These are phyloP conservation scores for Acacia concinna DNA, from an alignment of 331 rosid genomes.

Conservation along the genomic window DNA sequence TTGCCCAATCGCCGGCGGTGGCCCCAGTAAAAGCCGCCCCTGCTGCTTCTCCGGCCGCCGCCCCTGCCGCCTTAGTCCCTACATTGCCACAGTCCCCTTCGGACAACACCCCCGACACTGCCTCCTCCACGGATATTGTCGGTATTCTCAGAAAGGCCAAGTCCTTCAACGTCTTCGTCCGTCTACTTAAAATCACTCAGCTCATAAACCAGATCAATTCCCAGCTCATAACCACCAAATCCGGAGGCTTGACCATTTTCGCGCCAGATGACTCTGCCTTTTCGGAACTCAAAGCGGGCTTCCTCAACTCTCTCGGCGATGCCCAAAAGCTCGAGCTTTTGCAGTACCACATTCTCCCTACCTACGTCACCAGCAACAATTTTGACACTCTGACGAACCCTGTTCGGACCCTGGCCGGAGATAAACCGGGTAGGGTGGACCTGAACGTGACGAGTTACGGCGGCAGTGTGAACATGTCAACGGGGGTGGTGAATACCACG, in stretches of 20 bases:
- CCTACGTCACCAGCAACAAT: slow-evolving; percentile 38
- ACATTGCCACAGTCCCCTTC: slow-evolving; percentile 32
- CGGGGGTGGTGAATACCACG: slow-evolving; percentile 51
- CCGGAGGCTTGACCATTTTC: slow-evolving; percentile 45
- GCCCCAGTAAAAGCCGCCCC: slow-evolving; percentile 31
- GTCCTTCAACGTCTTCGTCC: slow-evolving; percentile 37
- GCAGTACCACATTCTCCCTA: slow-evolving; percentile 46
- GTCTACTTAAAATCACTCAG: slow-evolving; percentile 48
- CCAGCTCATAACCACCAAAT: slow-evolving; percentile 42
- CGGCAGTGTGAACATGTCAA: slow-evolving; percentile 50
- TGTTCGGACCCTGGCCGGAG: slow-evolving; percentile 51
- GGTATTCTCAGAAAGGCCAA: slow-evolving; percentile 37
- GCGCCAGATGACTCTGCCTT: slow-evolving; percentile 52
- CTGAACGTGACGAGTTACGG: slow-evolving; percentile 43
- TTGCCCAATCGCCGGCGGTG: slow-evolving; percentile 42
- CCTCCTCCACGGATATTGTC: slow-evolving; percentile 25
- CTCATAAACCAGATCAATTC: slow-evolving; percentile 46
- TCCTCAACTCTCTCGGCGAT: slow-evolving; percentile 51
- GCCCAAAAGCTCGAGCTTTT: slow-evolving; percentile 44
- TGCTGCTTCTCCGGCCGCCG: slow-evolving; percentile 27
- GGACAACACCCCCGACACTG: slow-evolving; percentile 36
- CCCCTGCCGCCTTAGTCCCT: slow-evolving; percentile 39
- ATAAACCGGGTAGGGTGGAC: slow-evolving; percentile 36
- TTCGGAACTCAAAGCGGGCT: slow-evolving; percentile 48
- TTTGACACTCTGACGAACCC: slow-evolving; percentile 51